Evolutionary conservation across 495 filamentous ascomycete genomes (phyloP), one percentile per base, ranked within the genome.

Genomic region (Podospora tetraspora): DNA sequence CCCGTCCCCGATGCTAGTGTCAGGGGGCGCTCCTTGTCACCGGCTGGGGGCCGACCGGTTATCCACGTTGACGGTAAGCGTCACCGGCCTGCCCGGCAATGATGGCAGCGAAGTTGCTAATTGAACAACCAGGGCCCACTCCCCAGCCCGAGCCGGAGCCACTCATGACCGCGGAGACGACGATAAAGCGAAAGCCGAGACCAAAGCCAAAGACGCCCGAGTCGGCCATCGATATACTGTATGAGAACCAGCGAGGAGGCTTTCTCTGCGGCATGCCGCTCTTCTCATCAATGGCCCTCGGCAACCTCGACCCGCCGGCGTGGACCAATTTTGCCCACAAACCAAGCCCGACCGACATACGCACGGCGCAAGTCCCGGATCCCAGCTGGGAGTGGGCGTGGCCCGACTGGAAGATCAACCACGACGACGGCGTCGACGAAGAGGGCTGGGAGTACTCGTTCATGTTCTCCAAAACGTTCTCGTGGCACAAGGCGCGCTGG

Each of bases 371-470:
- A 75, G 83, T 96, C 2, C 95, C 96, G 0, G 96, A 98, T 75
- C 96, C 96, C 3, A 92, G 89, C 73, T 99, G 96, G 96, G 87
- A 90, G 78, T 99, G 95, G 95, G 90, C 86, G 5, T 99, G 95
- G 96, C 87, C 90, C 67, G 89, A 89, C 52, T 99, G 96, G 96
- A 92, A 91, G 70, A 88, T 97, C 24, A 94, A 99, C 74, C 92
- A 93, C 84, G 89, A 91, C 9, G 87, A 87, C n/a, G 88, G 91
- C 69, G 72, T 74, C 21, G 96, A 98, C 72, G 90, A 94, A 68
- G 92, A 96, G 69, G 96, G 96, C 3, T 99, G 96, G 96, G 86
- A 94, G 73, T 99, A 99, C 74, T 91, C 90, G 23, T 92, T 97
- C 79, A 90, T 88, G 68, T 99, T 98, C 72, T 78, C 81, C 2